Conservation (phyloP, 345 rosid genomes). For the Lepidium aucheri region DNA sequence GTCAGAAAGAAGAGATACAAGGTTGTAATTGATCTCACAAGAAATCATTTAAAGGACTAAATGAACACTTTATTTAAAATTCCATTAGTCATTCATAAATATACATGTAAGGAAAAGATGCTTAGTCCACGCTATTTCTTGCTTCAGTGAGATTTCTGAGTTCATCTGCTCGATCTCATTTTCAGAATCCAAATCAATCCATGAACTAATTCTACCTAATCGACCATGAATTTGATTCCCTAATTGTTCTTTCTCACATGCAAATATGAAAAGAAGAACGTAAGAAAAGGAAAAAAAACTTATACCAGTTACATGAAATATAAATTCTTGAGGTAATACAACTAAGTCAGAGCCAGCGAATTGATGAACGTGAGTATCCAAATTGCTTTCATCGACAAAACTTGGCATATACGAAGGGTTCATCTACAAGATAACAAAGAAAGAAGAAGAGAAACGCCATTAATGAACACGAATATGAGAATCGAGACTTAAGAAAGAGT, state of each 20-base stretch:
- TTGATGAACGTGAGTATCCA: slow-evolving; percentile 35
- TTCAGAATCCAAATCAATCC: slow-evolving; percentile 86
- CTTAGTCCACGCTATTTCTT: slow-evolving; percentile 77
- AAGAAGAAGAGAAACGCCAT: not conserved
- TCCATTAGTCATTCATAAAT: not conserved
- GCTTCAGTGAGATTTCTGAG: slow-evolving; percentile 75
- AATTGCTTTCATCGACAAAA: slow-evolving; percentile 26
- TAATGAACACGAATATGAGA: slow-evolving; percentile 31
- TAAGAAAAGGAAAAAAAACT: not conserved
- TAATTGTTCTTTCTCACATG: not conserved
- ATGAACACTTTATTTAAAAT: not conserved
- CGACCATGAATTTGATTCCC: not conserved
- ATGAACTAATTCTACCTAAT: slow-evolving; percentile 65
- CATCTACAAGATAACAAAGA: slow-evolving; percentile 37
- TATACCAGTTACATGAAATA: slow-evolving; percentile 68
- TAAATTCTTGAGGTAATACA: slow-evolving; percentile 57
- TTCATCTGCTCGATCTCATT: slow-evolving; percentile 48
- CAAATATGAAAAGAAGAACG: not conserved
- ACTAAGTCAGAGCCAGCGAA: slow-evolving; percentile 63
- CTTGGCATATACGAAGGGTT: slow-evolving; percentile 64
- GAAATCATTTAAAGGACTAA: not conserved
- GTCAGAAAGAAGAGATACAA: too few species aligned
- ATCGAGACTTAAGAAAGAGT: slow-evolving; percentile 27
- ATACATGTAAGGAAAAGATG: slow-evolving; percentile 61
- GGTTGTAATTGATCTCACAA: too few species aligned